Conservation (phyloP, 2,329 filamentous ascomycete species). For the Ceratocystis huliohia region DNA sequence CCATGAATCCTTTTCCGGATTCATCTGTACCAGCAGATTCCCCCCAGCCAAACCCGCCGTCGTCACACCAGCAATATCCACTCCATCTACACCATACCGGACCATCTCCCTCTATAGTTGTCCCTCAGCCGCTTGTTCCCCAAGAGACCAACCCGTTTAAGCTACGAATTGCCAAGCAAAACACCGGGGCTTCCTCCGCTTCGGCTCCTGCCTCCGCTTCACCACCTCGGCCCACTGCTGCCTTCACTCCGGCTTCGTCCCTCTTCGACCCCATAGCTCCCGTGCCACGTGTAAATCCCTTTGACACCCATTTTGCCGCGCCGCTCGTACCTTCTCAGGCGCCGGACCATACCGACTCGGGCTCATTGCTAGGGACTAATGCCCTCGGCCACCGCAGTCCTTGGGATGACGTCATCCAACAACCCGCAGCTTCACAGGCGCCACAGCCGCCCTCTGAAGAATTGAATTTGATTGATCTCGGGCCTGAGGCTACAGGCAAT, state of each 20-base stretch:
- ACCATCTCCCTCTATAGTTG: background rate
- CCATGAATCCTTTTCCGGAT: constrained; percentile 2
- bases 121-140: background rate
- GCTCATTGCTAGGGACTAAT: constrained; percentile 17
- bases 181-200: background rate
- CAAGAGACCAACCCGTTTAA: constrained; percentile 16
- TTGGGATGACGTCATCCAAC: constrained; percentile 14
- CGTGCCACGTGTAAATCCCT: background rate
- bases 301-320: background rate
- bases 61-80: background rate
- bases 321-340: background rate
- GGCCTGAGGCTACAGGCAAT: background rate
- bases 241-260: background rate
- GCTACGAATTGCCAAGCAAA: constrained; percentile 6
- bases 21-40: background rate
- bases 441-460: constrained; percentile 29
- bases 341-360: background rate
- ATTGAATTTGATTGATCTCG: constrained; percentile 40
- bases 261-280: background rate
- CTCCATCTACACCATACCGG: background rate
- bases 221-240: background rate
- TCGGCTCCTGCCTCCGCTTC: background rate
- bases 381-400: background rate
- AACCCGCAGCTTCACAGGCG: constrained; percentile 1
- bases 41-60: background rate